Evolutionary conservation across 1,139 yeast genomes (phyloP).

Genomic region (Blastobotrys persicus): DNA sequence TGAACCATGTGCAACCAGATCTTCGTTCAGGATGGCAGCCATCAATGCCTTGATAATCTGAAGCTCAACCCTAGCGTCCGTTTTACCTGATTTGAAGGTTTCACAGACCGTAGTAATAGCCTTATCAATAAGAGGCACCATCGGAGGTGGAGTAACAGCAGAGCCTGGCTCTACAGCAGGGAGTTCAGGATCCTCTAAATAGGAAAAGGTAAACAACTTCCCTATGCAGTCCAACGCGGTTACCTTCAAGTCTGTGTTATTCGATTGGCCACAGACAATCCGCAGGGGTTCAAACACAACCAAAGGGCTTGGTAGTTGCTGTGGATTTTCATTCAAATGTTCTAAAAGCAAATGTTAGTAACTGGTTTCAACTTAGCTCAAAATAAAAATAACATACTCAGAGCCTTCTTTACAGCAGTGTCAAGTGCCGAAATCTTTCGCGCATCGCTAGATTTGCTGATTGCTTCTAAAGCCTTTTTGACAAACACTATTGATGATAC

Average conservation of each 20-base stretch:
- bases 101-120: conserved; percentile 83
- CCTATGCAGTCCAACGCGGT: conserved; percentile 64
- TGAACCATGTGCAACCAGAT: conserved; percentile 88
- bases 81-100: conserved; percentile 88
- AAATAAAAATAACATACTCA: conserved; percentile 33
- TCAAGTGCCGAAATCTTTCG: conserved; percentile 47
- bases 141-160: conserved; percentile 51
- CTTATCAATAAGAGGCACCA: conserved; percentile 67
- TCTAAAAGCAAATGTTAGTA: conserved; percentile 18
- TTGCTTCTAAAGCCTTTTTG: conserved; percentile 47
- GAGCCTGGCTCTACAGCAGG: conserved; percentile 39
- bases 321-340: conserved; percentile 28
- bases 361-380: not conserved
- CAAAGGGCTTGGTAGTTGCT: conserved; percentile 43
- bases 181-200: conserved; percentile 51
- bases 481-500: conserved; percentile 44
- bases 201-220: conserved; percentile 62
- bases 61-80: conserved; percentile 82
- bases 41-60: conserved; percentile 91
- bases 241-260: conserved; percentile 51
- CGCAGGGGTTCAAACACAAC: conserved; percentile 61
- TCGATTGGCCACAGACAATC: conserved; percentile 53
- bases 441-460: conserved; percentile 49
- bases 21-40: conserved; percentile 77
- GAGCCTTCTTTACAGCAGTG: conserved; percentile 43